Conservation (phyloP, 179 eudicot species). For the Vitellaria paradoxa region DNA sequence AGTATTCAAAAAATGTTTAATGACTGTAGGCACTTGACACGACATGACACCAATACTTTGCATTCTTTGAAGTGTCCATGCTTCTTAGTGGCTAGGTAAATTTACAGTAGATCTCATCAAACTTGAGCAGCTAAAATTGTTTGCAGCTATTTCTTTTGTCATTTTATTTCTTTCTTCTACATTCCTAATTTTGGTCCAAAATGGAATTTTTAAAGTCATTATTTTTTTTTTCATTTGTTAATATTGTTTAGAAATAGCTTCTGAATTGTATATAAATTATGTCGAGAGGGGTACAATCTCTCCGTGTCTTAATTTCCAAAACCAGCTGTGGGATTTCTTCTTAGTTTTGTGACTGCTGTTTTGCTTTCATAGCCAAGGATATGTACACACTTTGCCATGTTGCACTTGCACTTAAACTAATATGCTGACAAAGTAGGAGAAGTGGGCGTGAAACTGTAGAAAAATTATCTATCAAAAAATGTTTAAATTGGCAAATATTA, state of each 20-base stretch:
- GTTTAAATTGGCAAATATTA: constrained; percentile 5
- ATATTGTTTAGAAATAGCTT: no score
- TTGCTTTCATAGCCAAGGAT: constrained; percentile 12
- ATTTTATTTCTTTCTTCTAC: not conserved
- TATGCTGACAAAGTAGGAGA: not conserved
- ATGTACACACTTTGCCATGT: constrained; percentile 1
- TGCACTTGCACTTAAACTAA: not conserved
- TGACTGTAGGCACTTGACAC: no score
- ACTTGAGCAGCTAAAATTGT: no score
- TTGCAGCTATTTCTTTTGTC: not conserved
- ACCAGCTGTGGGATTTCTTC: no score
- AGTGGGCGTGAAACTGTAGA: not conserved
- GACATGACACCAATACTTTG: no score
- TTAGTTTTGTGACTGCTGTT: not conserved
- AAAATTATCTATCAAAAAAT: not conserved
- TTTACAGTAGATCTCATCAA: no score
- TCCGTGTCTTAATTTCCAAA: no score
- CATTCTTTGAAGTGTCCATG: no score
- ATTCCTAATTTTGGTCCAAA: not conserved
- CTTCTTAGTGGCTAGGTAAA: no score
- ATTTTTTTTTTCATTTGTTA: not conserved
- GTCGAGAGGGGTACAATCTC: no score
- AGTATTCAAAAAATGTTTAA: no score
- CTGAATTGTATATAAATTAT: no score
- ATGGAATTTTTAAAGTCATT: not conserved